Base-by-base conservation (phyloP, 2,329 filamentous ascomycete genomes). In the Diaporthe humulicola region DNA sequence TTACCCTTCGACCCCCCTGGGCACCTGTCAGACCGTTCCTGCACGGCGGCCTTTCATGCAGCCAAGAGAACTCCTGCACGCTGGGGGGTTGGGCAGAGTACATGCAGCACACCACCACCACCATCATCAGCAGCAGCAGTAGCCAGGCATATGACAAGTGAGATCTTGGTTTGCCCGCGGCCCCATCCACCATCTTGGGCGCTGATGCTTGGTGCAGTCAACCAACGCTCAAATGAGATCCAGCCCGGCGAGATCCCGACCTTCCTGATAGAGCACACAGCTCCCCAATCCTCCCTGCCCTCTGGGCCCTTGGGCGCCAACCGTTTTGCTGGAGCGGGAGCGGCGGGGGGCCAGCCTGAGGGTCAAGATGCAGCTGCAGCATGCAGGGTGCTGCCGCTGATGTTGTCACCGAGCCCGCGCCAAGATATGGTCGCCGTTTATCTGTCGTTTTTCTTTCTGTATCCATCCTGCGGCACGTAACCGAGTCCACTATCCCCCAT, bases 11-110 rank as follows among this genome's bases (percentile, higher is more conserved):
- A 28, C 19, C 42, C 30, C 40, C 64, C 45, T 14, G 19, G 25
- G 5, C 42, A 52, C 64, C 64, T 67, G 64, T 67, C 64, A 67
- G 64, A 67, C 45, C 25, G 45, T 52, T 50, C 64, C 45, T 67
- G 30, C 45, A 25, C 64, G 22, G 45, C 64, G 64, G 45, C 64
- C 64, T 38, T 52, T 52, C 64, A 67, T 52, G 64, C 64, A 50
- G 64, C 64, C 64, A 67, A 67, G 45, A 30, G 42, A 36, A 30
- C 64, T 38, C 45, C 45, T 67, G 64, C 64, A 67, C 25, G 45
- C 17, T 25, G 45, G 45, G 45, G 22, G 56, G 33, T n/a, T 58
- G 56, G 33, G 56, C 56, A 58, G 56, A 38, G 33, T 52, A 28
- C 33, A 36, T 52, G 48, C 10, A 28, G 48, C 50, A 2, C 30